Evolutionary conservation across 257 asterid species (phyloP), one percentile per base, ranked within the genome.

Genomic region (Ligustrum vulgare): DNA sequence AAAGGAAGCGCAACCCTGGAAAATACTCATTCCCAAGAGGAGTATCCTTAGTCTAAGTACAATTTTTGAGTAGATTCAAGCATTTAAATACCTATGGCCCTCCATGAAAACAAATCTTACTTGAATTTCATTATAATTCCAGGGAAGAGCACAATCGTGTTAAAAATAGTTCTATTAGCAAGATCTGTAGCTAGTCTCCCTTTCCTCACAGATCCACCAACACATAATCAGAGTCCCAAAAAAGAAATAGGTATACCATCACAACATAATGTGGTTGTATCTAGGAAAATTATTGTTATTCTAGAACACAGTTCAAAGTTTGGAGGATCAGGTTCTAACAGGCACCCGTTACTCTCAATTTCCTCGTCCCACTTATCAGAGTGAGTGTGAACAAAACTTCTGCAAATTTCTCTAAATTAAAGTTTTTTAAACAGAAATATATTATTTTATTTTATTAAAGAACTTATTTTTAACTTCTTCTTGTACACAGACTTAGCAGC

Each of bases 341-440:
- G 64, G 32, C 64, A 20, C 31, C 31, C 28, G 6, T 56, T 56
- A 56, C 64, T 6, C 25, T n/a, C 64, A 20, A 65, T 28, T 69
- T 69, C 77, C 28, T 10, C 10, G n/a, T 79, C 73, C 76, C 62
- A 80, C 69, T 31, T 37, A 72, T 58, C 18, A 63, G 47, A 32
- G 15, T 49, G 43, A 28, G 51, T 54, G 78, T 20, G 28, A 66
- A 75, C 64, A 22, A 34, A 23, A 43, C 45, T 60, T 63, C 36
- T 68, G 79, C 22, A 51, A 72, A 56, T 69, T 64, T 51, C 31
- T 39, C 66, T 28, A 43, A n/a, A 34, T 15, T 41, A 4, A 41
- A 41, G 16, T 11, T 10, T 11, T 47, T 62, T 71, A 67, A 68
- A 49, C 16, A 68, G 72, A 71, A 58, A 16, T 72, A 60, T 23